Conservation (phyloP, 2,329 filamentous ascomycete species). For the Fusarium ramigenum region DNA sequence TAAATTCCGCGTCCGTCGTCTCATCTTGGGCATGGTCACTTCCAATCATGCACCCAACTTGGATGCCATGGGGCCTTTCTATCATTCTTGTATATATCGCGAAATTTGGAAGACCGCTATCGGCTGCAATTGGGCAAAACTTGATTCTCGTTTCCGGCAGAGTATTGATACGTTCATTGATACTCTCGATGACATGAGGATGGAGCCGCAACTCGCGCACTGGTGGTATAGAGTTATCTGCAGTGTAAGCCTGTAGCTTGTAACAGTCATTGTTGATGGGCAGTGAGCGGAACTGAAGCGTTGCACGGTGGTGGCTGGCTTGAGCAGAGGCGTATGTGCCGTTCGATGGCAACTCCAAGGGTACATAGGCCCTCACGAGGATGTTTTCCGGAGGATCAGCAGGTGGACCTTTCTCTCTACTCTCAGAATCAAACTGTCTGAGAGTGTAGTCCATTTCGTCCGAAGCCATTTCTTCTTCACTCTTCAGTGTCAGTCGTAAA, state of each 20-base stretch:
- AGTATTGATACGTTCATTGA: not conserved
- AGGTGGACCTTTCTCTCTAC: not conserved
- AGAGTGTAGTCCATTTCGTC: not conserved
- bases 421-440: slow-evolving; percentile 4
- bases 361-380: slow-evolving; percentile 3
- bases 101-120: not conserved
- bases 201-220: not conserved
- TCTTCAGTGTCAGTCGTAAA: not conserved
- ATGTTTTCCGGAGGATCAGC: slow-evolving; percentile 13
- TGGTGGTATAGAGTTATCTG: not conserved
- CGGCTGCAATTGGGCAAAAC: not conserved
- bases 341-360: not conserved
- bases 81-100: not conserved
- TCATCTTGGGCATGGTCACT: not conserved
- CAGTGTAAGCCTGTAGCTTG: not conserved
- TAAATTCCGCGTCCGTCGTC: not conserved
- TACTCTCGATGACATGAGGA: not conserved
- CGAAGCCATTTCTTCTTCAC: not conserved
- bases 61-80: not conserved
- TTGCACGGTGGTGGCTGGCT: not conserved
- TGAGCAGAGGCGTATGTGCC: not conserved
- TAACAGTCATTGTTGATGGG: not conserved
- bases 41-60: not conserved
- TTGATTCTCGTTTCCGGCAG: not conserved
- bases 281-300: not conserved